These are phyloP conservation scores for Hemerocallis citrina DNA, from an alignment of 106 monocot species.

Conservation along the genomic window DNA sequence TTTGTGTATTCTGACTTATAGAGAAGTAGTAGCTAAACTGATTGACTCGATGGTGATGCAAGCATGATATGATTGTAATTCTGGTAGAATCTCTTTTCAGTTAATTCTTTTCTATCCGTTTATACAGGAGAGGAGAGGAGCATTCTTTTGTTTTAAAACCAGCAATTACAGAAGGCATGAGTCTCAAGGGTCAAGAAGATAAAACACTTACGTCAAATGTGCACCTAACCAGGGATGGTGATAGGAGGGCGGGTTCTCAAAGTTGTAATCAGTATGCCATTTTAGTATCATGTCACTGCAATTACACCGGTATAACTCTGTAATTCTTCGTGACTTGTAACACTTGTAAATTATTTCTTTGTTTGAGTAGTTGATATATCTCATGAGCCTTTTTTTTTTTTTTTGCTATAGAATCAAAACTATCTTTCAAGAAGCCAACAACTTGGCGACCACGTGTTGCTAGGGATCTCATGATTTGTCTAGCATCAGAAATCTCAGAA, in stretches of 20 bases:
- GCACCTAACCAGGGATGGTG: constrained; percentile 14
- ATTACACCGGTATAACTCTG: constrained; percentile 68
- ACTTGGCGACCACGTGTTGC: constrained; percentile 61
- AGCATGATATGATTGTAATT: too few species aligned
- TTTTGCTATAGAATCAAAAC: constrained; percentile 53
- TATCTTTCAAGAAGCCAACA: constrained; percentile 83
- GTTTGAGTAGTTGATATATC: constrained; percentile 1
- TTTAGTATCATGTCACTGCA: constrained; percentile 79
- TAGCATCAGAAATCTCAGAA: constrained; percentile 53
- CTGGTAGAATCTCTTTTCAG: too few species aligned
- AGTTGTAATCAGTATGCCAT: constrained; percentile 57
- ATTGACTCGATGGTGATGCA: too few species aligned
- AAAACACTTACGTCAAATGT: constrained; percentile 21
- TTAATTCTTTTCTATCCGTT: neutral
- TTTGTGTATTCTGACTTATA: too few species aligned
- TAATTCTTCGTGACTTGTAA: neutral
- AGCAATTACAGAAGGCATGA: constrained; percentile 23
- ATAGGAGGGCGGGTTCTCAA: constrained; percentile 16
- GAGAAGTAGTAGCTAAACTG: too few species aligned
- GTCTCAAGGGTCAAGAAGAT: constrained; percentile 26
- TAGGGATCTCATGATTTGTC: constrained; percentile 76
- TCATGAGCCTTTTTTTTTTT: neutral
- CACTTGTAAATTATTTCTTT: neutral
- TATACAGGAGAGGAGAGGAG: constrained; percentile 82
- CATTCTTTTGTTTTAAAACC: constrained; percentile 92